Base-by-base conservation (phyloP, 179 eudicot species). In the Silene noctiflora region DNA sequence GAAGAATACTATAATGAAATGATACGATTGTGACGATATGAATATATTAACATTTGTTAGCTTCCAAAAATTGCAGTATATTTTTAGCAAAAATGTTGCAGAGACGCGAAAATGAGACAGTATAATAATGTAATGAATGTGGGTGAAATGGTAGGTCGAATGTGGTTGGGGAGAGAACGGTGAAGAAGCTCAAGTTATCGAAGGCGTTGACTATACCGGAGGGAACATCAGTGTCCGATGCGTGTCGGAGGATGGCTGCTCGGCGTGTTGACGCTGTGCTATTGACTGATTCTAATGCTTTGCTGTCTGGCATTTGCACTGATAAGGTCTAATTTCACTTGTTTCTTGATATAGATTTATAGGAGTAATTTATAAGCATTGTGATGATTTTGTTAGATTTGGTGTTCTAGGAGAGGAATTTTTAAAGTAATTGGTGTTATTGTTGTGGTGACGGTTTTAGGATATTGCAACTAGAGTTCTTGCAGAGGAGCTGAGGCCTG, bases 141-240 rank as follows among this genome's bases (percentile, higher is more conserved):
- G 8, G 35, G 21, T 64, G 56, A 56, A 29, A 59, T 61, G 73
- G 61, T 56, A 78, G 78, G 78, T 72, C 78, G 73, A 72, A 72
- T 75, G 88, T 53, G 81, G 86, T 81, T 46, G 91, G 93, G 11
- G 99, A 91, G 83, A 95, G 99, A 86, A 93, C 99, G 76, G 99
- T 95, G 86, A 95, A 95, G 91, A 95, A 93, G 80, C 85, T 95
- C 72, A 87, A 97, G 86, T 85, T 95, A 75, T 89, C 99, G 1
- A 95, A 95, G 79, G 99, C 98, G 16, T 89, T 95, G 69, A 95
- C 99, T 4, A 95, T 95, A 72, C 99, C 99, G 8, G 99, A 95
- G 79, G 98, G 96, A 51, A 93, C 98, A 24, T 86, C 97, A 14
- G 96, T 95, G 71, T 91, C 87, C 19, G 99, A 95, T 71, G 99